Evolutionary conservation across 2,329 filamentous ascomycete genomes (phyloP).

Genomic region (Alternaria sp.): DNA sequence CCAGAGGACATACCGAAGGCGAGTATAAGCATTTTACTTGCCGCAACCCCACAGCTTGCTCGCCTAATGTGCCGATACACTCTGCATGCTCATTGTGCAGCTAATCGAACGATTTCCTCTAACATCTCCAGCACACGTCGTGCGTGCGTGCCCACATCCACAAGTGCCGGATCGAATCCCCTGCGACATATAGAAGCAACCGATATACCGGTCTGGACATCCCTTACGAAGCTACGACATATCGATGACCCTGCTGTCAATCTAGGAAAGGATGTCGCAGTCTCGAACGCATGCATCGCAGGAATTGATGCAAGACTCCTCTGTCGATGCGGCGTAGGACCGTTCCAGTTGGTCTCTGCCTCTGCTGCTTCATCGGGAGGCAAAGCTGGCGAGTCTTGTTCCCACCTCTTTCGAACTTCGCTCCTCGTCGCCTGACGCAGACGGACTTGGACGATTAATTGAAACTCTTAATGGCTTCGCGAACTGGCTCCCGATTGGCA

Average conservation of each 20-base stretch:
- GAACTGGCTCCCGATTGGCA: background rate
- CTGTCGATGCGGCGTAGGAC: background rate
- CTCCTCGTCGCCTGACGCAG: background rate
- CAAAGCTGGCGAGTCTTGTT: background rate
- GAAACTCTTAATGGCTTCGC: background rate
- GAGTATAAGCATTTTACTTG: slow-evolving; percentile 3
- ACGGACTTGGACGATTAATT: background rate
- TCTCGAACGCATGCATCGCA: background rate
- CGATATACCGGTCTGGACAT: background rate
- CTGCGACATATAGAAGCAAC: background rate
- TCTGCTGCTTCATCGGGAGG: background rate
- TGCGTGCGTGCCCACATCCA: background rate
- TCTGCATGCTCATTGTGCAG: background rate
- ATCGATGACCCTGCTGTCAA: background rate
- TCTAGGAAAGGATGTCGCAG: background rate
- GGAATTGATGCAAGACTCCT: background rate
- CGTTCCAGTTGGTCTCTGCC: background rate
- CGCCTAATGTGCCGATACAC: background rate
- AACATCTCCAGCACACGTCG: background rate
- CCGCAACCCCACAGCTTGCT: slow-evolving; percentile 1
- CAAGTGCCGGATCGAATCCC: background rate
- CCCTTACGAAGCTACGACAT: background rate
- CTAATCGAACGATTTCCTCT: background rate
- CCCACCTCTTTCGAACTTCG: background rate
- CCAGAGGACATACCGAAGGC: background rate